Evolutionary conservation across 106 monocot species (phyloP), one percentile per base, ranked within the genome.

Genomic region (Acorus gramineus): DNA sequence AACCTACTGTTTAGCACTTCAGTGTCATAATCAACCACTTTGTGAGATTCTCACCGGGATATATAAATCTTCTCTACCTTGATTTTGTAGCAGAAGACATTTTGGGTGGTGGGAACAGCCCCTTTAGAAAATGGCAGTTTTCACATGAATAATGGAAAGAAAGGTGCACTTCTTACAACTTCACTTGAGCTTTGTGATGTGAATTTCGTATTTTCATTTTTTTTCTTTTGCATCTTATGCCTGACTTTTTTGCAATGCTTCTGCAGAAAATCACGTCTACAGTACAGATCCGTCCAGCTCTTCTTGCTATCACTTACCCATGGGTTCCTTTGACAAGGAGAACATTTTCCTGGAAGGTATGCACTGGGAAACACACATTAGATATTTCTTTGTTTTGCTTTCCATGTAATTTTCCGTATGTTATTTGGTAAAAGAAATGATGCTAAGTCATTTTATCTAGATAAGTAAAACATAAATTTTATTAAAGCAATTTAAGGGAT

Each of bases 241-340:
- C 56, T 12, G 13, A 56, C 48, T 55, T 5, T 13, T 64, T 9
- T 43, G 43, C 9, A 42, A 57, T 49, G 56, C 55, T 9, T 46
- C 1, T 51, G 4, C 45, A 74, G 61, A 60, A 14, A 42, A 12
- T 67, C 10, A 6, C 61, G 10, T 56, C 49, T 46, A 72, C 5
- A 14, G 62, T 12, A 47, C 4, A 65, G 44, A 14, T 44, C 13
- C 13, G 60, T 60, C 61, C 12, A 11, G 42, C 49, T 49, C 3
- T 46, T 53, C 28, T 73, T 51, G 49, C 69, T 14, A 45, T 60
- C 4, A 69, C 64, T 8, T 74, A 67, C 54, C 75, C 72, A 45
- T 83, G 83, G 83, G 83, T 79, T 83, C 72, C 60, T 60, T 75
- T 72, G 3, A 72, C 76, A 68, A 52, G 79, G 44, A 76, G 75